These are phyloP conservation scores for Achaetomium macrosporum DNA, from an alignment of 2,329 filamentous ascomycete genomes.

Conservation along the genomic window DNA sequence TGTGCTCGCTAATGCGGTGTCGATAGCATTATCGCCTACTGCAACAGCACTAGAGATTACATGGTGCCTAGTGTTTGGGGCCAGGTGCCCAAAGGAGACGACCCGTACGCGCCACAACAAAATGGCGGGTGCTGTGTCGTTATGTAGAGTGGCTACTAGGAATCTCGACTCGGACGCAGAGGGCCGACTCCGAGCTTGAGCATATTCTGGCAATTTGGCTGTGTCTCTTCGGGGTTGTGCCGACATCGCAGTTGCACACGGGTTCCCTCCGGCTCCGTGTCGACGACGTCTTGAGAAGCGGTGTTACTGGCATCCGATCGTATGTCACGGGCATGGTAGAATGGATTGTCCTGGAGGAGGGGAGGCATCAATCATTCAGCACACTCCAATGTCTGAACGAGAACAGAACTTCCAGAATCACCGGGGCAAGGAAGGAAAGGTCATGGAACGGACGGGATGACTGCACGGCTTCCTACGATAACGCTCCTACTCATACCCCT, in stretches of 20 bases:
- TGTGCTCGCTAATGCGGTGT: background rate
- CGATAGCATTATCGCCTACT: conserved; percentile 89
- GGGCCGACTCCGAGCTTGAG: background rate
- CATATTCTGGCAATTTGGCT: background rate
- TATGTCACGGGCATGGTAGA: background rate
- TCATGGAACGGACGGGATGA: conserved; percentile 22
- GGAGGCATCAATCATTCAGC: background rate
- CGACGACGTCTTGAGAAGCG: background rate
- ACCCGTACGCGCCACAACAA: conserved; percentile 97
- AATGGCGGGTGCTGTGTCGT: conserved; percentile 88
- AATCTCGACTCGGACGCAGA: conserved; percentile 12
- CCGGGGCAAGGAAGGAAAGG: conserved; percentile 11
- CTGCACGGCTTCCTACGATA: conserved; percentile 25
- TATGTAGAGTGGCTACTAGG: conserved; percentile 57
- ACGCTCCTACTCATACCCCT: conserved; percentile 25
- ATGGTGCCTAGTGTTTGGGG: conserved; percentile 99
- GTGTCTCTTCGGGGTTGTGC: background rate
- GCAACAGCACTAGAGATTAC: conserved; percentile 95
- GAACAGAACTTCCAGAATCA: conserved; percentile 5
- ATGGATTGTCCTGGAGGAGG: background rate
- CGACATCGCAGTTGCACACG: background rate
- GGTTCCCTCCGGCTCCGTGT: background rate
- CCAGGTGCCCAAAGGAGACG: conserved; percentile 86
- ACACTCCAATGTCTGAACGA: background rate
- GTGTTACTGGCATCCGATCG: conserved; percentile 5